Conservation (phyloP, 306 rosid species). For the Quercus dentata region DNA sequence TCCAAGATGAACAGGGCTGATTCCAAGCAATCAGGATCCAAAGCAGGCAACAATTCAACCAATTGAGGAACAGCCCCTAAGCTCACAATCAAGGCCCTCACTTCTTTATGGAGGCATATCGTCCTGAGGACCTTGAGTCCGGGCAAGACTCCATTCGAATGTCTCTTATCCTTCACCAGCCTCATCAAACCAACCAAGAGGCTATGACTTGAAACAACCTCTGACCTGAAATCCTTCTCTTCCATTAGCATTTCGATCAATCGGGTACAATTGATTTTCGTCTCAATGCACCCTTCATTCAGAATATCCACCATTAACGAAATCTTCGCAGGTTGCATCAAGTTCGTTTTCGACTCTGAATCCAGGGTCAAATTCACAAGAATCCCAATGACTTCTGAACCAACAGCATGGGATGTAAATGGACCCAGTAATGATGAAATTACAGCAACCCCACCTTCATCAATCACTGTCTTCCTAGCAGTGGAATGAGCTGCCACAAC, state of each 20-base stretch:
- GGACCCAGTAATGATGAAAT: slow-evolving; percentile 62
- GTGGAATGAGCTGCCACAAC: slow-evolving; percentile 53
- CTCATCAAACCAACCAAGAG: slow-evolving; percentile 71
- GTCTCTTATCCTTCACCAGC: slow-evolving; percentile 68
- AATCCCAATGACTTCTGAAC: slow-evolving; percentile 62
- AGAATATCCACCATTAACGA: slow-evolving; percentile 67
- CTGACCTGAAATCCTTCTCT: slow-evolving; percentile 52
- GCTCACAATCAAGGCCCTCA: slow-evolving; percentile 56
- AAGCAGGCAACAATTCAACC: slow-evolving; percentile 55
- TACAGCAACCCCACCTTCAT: slow-evolving; percentile 56
- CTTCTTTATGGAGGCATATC: slow-evolving; percentile 52
- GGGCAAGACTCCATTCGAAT: slow-evolving; percentile 42
- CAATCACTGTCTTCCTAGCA: slow-evolving; percentile 52
- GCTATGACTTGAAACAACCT: slow-evolving; percentile 65
- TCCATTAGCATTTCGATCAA: slow-evolving; percentile 54
- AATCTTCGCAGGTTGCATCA: slow-evolving; percentile 68
- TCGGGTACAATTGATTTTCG: slow-evolving; percentile 62
- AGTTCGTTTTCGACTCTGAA: slow-evolving; percentile 49
- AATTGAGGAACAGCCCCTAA: slow-evolving; percentile 67
- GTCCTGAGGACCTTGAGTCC: slow-evolving; percentile 54
- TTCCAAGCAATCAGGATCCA: slow-evolving; percentile 57
- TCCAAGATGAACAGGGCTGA: slow-evolving; percentile 56
- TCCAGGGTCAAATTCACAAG: slow-evolving; percentile 61
- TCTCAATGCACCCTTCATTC: slow-evolving; percentile 72
- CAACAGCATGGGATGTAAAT: slow-evolving; percentile 76